These are phyloP conservation scores for Coprinopsis sp. DNA, from an alignment of 768 basidiomycete species.

Conservation along the genomic window DNA sequence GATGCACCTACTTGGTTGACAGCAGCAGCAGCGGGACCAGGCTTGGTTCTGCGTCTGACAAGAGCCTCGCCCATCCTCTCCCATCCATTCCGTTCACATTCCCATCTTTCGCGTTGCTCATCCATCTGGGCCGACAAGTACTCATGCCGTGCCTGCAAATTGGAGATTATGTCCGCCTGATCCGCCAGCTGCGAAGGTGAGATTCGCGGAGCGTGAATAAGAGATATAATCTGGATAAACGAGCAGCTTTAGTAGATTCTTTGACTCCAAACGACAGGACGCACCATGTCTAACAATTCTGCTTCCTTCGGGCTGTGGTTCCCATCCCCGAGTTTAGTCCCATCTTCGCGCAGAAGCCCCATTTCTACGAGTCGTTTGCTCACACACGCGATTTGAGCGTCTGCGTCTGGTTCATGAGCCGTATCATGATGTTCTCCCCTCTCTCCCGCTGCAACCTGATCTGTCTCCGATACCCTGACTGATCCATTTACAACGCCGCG, in stretches of 20 bases:
- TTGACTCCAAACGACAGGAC: slow-evolving; percentile 16
- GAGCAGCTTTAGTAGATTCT: neutral
- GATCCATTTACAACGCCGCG: no score
- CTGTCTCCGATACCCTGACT: no score
- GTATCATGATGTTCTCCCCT: no score
- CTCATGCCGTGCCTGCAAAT: slow-evolving; percentile 54
- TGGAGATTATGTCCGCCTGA: slow-evolving; percentile 61
- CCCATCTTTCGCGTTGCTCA: slow-evolving; percentile 59
- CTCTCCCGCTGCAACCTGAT: no score
- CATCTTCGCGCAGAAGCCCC: slow-evolving; percentile 20
- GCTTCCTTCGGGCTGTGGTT: slow-evolving; percentile 35
- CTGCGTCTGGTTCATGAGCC: slow-evolving; percentile 34
- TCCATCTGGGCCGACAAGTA: slow-evolving; percentile 46
- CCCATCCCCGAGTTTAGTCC: slow-evolving; percentile 8
- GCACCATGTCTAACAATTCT: slow-evolving; percentile 57
- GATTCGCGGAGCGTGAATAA: slow-evolving; percentile 35
- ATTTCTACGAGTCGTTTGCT: slow-evolving; percentile 43
- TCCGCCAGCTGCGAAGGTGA: slow-evolving; percentile 43
- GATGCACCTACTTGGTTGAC: slow-evolving; percentile 41
- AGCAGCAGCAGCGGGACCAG: slow-evolving; percentile 25
- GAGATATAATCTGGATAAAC: slow-evolving; percentile 38
- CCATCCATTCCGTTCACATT: slow-evolving; percentile 62
- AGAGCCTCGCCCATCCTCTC: slow-evolving; percentile 64
- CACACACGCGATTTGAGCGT: slow-evolving; percentile 45
- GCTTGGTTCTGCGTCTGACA: slow-evolving; percentile 42